Base-by-base conservation (phyloP, 2,329 filamentous ascomycete species). In the Nemania sp. region DNA sequence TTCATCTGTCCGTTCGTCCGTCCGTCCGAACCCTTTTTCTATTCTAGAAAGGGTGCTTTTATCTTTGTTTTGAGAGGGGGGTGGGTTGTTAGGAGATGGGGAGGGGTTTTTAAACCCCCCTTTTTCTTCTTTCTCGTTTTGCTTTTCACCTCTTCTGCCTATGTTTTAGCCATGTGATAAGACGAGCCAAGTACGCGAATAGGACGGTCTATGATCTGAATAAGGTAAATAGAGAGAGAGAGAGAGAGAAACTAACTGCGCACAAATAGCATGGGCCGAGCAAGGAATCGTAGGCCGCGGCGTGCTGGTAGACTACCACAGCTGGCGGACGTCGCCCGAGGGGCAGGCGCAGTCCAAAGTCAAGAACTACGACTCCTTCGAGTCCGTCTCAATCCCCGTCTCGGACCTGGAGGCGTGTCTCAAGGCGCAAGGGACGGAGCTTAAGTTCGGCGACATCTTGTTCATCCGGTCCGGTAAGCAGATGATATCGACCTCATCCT, bases 241-340 rank as follows among this genome's bases (percentile, higher is more conserved):
- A 3, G 4, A 17, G 17, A 3, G n/a, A 34, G 32, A 18, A 2
- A 29, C 57, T 57, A 54, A 60, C 42, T 7, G 13, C 10, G 17
- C 21, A n/a, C 12, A 10, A n/a, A 65, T 52, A 78, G 79, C 78
- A 0, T 84, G 80, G 80, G 73, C 80, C 4, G 77, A 82, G 59
- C 68, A 79, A 50, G 84, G 83, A 12, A 85, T 87, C 54, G 81
- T 84, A 1, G 83, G 83, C 6, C 74, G 83, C 0, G 84, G 82
- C 3, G 74, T 86, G 2, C 69, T 86, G 21, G 68, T 86, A 34
- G 84, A 86, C 67, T 81, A 82, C 63, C 79, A 81, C 69, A 69
- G 72, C 64, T 83, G 80, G 80, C 73, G 77, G 6, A 67, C 48
- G 9, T 60, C 64, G 5, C 48, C 58, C 3, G 58, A 64, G 29